Base-by-base conservation (phyloP, 129 eudicot genomes). In the Artemisia tridentata region DNA sequence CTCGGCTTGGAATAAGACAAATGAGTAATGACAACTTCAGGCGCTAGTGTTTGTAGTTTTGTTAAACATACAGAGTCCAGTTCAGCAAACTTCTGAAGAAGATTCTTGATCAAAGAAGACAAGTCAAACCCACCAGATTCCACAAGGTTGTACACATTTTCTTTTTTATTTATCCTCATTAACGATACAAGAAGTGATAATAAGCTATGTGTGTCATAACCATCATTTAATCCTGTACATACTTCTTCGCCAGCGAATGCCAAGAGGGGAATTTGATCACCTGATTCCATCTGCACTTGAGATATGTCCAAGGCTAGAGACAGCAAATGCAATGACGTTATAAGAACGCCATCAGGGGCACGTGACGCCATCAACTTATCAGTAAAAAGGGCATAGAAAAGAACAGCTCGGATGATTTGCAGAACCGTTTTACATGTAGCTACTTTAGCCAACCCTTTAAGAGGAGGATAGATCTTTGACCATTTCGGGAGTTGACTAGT, bases 401-500 rank as follows among this genome's bases (percentile, higher is more conserved):
- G 81, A 76, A 90, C 89, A 9, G 96, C 87, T 53, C 96, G 97
- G 81, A 88, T 75, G 78, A 95, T 81, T 81, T 88, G 86, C 55
- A 88, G 81, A 20, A 86, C 88, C 11, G 85, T 80, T 67, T 86
- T 86, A 80, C 99, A 88, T 15, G 97, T 90, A 48, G 97, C 99
- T 16, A 90, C 67, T 77, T 80, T 79, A 60, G 99, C 88, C 67
- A 95, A 45, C 55, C 91, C 91, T 13, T 64, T 75, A 55, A 95
- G 91, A 43, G 99, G 99, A 6, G 83, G 80, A 74, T 85, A 95
- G 21, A 90, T 80, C 47, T 81, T 88, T 60, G 89, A 76, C 99
- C 99, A 95, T 75, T 81, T 84, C 3, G 99, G 99, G 19, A 95
- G 90, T 77, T 95, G 99, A 79, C 80, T 79, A 50, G 88, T 83